Base-by-base conservation (phyloP, 2,329 filamentous ascomycete species). In the Dactylella cylindrospora region DNA sequence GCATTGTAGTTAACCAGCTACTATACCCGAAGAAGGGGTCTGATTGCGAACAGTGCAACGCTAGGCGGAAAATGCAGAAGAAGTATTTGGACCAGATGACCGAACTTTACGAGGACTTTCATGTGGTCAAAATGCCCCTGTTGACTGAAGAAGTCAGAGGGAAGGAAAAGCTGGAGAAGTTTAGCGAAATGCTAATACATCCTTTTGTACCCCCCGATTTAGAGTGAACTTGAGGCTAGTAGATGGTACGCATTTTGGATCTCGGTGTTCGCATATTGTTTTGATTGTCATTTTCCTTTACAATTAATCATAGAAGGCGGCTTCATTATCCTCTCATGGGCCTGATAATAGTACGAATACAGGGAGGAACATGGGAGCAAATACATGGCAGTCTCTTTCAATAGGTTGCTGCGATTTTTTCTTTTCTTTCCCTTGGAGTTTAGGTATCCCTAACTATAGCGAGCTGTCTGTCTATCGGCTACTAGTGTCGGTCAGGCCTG, bases 11-110 rank as follows among this genome's bases (percentile, higher is more conserved):
- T 70, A 98, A 98, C 75, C 93, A 98, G 79, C 80, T 98, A 67
- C 78, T 98, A 53, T 98, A 95, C 77, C 93, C 93, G 13, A 88
- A 87, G 74, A 80, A 84, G 67, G 85, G 84, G 47, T 94, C 86
- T 71, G 80, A 83, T 28, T 98, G 93, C 74, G 90, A 96, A 65
- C 93, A 98, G 78, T 98, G 93, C 76, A 95, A 90, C 72, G 87
- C 93, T 38, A 79, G 93, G 66, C 80, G 90, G 71, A 94, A 94
- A 78, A 98, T 98, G 93, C 93, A 98, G 79, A 93, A 90, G 79
- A 98, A 98, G 78, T 98, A 98, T 72, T 80, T 98, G 35, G 90
- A 97, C 72, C 91, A 98, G 79, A 97, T 97, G 70, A 90, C 95
- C 75, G 93, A 98, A 77, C 76, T 98, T 59, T 98, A 98, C 73